Evolutionary conservation across 1,139 yeast genomes (phyloP).

Genomic region (Saccharomyces hybrid): DNA sequence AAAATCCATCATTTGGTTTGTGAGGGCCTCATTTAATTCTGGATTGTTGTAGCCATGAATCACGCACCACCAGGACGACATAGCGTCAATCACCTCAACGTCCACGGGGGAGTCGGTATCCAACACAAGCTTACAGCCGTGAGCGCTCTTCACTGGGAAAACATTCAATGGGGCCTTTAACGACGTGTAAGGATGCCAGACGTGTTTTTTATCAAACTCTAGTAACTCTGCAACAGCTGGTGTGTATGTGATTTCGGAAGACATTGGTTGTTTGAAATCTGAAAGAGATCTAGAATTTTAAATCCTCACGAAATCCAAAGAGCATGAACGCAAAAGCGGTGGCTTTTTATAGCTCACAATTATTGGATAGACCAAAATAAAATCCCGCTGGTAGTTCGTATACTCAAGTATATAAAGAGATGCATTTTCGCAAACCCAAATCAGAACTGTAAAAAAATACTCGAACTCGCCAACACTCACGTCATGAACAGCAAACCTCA

Average conservation of each 20-base stretch:
- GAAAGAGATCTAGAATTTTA: too few species aligned
- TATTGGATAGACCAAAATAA: background rate
- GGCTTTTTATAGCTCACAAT: background rate
- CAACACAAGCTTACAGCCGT: constrained; percentile 23
- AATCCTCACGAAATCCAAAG: background rate
- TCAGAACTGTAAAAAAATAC: background rate
- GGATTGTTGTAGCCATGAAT: constrained; percentile 32
- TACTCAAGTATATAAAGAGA: background rate
- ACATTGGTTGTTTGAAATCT: background rate
- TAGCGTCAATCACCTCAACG: constrained; percentile 27
- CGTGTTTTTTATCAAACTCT: constrained; percentile 26
- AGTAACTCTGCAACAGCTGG: constrained; percentile 9
- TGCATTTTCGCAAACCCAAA: background rate
- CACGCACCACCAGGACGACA: constrained; percentile 36
- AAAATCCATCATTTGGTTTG: constrained; percentile 21
- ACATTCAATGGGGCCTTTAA: constrained; percentile 27
- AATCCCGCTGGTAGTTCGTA: constrained; percentile 1
- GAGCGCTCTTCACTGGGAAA: constrained; percentile 27
- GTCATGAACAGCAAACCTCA: background rate
- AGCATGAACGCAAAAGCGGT: background rate
- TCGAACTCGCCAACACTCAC: background rate
- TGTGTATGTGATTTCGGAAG: constrained; percentile 3
- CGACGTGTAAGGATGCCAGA: constrained; percentile 35
- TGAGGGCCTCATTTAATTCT: constrained; percentile 27
- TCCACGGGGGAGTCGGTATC: constrained; percentile 10